Base-by-base conservation (phyloP, 176 grass and related monocot species). In the Tillandsia fasciculata region DNA sequence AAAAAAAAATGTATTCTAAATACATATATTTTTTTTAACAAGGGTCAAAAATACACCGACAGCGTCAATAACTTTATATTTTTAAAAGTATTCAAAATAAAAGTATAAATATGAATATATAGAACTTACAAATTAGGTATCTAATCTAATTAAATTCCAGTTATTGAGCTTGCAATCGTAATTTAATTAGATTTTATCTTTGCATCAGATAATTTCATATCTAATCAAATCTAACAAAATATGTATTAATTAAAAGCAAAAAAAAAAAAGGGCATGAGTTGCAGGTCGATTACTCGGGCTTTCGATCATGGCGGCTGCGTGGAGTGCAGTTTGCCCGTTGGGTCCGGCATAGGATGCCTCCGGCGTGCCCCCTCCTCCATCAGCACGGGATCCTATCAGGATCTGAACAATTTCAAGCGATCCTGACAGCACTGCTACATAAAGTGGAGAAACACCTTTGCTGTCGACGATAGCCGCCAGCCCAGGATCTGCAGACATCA, bases 391-490 rank as follows among this genome's bases (percentile, higher is more conserved):
- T 7, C 3, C 1, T 23, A 72, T 3, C 42, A 72, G 20, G 3
- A 5, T 17, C 0, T 18, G 10, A 29, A 79, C 68, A 20, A 72
- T 11, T 17, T 61, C 1, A 8, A n/a, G 2, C 2, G 76, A 71
- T 11, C 47, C 56, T 4, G 22, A 64, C 22, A 61, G 54, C 14
- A 22, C 67, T 3, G 76, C 76, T 13, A 72, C n/a, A 9, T 79
- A 79, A 18, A 72, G 50, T 3, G 76, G 54, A 26, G 76, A 79
- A 18, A 65, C 48, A 33, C 12, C 51, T 10, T 73, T 61, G 5
- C 52, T 2, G 9, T 73, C 59, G 14, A 48, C 24, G 5, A 27
- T 10, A 50, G 7, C 8, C 5, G 63, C 57, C 9, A 73, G 33
- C 12, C 33, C 23, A 0, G 12, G 22, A 67, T 29, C 59, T 3